Conservation (phyloP, 1,284 basidiomycete genomes). For the Cerrena zonata region DNA sequence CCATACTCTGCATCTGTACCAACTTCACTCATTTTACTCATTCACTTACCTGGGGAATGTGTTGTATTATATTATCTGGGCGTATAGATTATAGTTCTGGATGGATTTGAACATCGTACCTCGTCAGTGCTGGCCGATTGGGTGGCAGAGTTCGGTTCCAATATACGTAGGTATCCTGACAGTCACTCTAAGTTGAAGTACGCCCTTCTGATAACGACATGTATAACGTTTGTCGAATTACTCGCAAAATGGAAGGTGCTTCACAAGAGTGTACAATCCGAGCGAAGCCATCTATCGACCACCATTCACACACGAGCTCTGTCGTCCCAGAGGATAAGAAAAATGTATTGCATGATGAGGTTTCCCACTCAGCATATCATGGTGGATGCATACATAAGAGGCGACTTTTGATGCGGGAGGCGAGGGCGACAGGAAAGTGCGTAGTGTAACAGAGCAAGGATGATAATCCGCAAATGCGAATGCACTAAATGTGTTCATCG, state of each 20-base stretch:
- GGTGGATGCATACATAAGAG: neutral
- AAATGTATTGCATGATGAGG: neutral
- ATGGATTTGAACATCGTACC: neutral
- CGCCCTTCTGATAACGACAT: too few relatives aligned
- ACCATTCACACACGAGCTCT: too few relatives aligned
- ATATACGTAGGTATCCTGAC: too few relatives aligned
- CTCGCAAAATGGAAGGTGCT: too few relatives aligned
- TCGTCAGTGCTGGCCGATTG: too few relatives aligned
- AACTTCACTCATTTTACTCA: neutral
- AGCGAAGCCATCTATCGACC: too few relatives aligned
- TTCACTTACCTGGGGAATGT: neutral
- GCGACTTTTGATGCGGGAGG: neutral
- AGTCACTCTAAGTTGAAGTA: too few relatives aligned
- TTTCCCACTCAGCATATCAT: neutral
- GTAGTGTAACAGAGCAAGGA: neutral
- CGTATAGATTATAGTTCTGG: slow-evolving; percentile 1
- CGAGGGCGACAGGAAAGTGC: neutral
- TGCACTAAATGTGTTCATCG: neutral
- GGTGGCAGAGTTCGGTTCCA: too few relatives aligned
- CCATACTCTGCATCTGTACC: neutral
- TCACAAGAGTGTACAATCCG: too few relatives aligned
- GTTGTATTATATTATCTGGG: neutral
- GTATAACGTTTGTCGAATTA: too few relatives aligned
- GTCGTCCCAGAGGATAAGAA: neutral
- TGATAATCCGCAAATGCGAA: neutral